Percentiles rank a stretch among this genome's conserved stretches.
Conservation (phyloP, 2,329 filamentous ascomycete species). For the Talaromyces sp. region DNA sequence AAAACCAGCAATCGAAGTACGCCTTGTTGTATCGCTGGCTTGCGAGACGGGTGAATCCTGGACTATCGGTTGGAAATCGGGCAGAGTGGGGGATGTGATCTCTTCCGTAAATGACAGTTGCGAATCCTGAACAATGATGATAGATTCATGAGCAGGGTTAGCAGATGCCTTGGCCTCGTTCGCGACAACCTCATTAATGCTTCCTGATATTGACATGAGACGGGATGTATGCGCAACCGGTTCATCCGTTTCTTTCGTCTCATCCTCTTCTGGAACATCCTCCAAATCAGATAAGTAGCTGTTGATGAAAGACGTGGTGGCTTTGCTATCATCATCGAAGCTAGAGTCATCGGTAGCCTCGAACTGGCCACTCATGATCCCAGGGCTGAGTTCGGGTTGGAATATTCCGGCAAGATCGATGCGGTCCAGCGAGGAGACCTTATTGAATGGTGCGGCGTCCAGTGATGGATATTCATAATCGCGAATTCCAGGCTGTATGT, state of each 20-base stretch:
- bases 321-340: conserved; percentile 31
- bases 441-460: conserved; percentile 17
- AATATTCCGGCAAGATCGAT: conserved; percentile 22
- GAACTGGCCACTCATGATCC: neutral
- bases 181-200: conserved; percentile 19
- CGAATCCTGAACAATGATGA: conserved; percentile 29
- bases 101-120: conserved; percentile 44
- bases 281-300: conserved; percentile 40
- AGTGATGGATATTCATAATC: conserved; percentile 29
- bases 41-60: conserved; percentile 20
- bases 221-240: conserved; percentile 10
- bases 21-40: conserved; percentile 19
- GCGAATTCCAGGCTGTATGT: conserved; percentile 28
- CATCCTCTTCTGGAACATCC: conserved; percentile 46
- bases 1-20: conserved; percentile 21
- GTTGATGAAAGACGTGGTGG: conserved; percentile 39
- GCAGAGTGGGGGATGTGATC: conserved; percentile 41
- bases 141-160: conserved; percentile 28
- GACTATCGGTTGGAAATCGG: conserved; percentile 24
- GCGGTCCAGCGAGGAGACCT: conserved; percentile 19
- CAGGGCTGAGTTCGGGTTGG: conserved; percentile 29
- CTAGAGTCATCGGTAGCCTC: neutral
- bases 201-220: conserved; percentile 18
- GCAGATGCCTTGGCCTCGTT: conserved; percentile 14
- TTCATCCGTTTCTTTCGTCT: conserved; percentile 27